Evolutionary conservation across 75 land plant species (phyloP), one percentile per base, ranked within the genome.

Genomic region (Selaginella tamariscina): DNA sequence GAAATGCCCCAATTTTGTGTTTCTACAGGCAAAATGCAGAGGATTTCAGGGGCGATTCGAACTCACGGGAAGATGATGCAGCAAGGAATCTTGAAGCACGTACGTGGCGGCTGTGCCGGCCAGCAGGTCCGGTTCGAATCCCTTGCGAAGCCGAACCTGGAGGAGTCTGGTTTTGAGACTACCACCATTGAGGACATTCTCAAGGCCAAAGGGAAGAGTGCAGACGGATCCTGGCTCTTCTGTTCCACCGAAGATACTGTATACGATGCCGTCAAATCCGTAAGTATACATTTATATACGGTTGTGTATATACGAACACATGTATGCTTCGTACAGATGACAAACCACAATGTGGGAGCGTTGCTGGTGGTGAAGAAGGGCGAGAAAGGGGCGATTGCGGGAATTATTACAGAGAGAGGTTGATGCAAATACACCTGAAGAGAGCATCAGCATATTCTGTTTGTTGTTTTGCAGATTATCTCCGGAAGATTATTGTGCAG

Each of bases 321-420:
- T 15, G 29, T 2, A 49, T 18, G n/a, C 33, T 2, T 60, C 68
- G 22, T 70, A 60, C 80, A 92, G 98, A 92, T 92, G 98, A 92
- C 98, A 1, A 81, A 81, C 5, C 76, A 92, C 84, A 92, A 92
- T 73, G 98, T 92, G 54, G 98, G 98, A 70, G 98, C 98, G n/a
- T 39, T 92, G 78, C 82, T 92, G 78, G 98, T 92, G 56, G 91
- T 92, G 20, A 92, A 89, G 70, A 85, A 89, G 55, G 86, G 80
- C n/a, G 83, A 69, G 74, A 73, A 82, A 62, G 81, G 78, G 1
- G 68, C 83, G 30, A 74, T 92, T 69, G 98, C 95, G 65, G 98
- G 98, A 28, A 92, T 92, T 71, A 81, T 92, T 32, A 92, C 98
- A 22, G 98, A 92, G 70, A 92, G 98, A 81, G 98, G 98, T 89